phyloP scores from a whole-genome alignment of 1,139 yeast genomes.

The Pichia sp. region DNA sequence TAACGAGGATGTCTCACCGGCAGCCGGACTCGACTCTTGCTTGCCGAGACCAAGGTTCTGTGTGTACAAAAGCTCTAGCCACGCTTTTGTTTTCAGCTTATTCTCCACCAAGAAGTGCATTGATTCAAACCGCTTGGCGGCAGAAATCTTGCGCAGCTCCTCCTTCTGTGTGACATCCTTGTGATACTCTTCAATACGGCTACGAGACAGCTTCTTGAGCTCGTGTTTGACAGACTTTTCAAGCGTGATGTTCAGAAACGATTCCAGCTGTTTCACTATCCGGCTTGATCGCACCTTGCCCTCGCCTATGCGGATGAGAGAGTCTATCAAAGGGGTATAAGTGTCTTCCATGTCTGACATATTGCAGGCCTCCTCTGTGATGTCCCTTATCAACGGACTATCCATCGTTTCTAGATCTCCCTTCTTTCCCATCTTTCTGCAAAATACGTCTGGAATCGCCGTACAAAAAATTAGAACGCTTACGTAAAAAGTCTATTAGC shows the following conservation, averaged over 20 bases:
- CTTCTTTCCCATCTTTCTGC: background rate
- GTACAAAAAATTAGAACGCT: background rate
- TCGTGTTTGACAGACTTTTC: background rate
- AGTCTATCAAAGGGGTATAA: constrained; percentile 3
- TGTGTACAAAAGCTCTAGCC: constrained; percentile 4
- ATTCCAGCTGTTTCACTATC: constrained; percentile 4
- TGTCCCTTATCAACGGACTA: background rate
- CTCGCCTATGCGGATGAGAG: background rate
- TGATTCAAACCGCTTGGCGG: background rate
- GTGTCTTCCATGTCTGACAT: background rate
- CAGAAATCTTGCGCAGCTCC: background rate
- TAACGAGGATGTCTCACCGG: background rate
- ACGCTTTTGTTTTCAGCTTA: constrained; percentile 1
- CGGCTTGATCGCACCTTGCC: background rate
- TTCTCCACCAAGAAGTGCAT: background rate
- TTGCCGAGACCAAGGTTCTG: background rate
- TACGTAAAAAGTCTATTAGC: background rate
- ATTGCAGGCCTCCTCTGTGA: no score
- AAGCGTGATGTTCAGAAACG: constrained; percentile 2
- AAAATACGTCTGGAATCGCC: background rate
- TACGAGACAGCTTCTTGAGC: background rate
- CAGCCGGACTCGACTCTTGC: background rate
- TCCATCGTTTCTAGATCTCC: background rate
- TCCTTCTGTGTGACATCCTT: background rate
- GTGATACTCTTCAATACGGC: background rate